Conservation (phyloP, 495 filamentous ascomycete species). For the Penicillium coffeae region DNA sequence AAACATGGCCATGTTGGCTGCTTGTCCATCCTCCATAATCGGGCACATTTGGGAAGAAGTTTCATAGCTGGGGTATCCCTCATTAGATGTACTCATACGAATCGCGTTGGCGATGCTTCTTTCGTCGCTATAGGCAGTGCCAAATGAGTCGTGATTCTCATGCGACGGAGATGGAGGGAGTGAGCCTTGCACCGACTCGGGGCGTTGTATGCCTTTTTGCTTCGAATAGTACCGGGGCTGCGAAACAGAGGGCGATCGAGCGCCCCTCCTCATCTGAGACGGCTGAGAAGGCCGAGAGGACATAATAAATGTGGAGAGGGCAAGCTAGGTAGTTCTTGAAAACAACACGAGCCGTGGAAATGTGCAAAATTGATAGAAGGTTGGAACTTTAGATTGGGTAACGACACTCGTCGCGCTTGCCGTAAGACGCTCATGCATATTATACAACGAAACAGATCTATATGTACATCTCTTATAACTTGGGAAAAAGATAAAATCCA, state of each 20-base stretch:
- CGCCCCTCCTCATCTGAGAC: not conserved
- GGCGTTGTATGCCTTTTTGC: constrained; percentile 6
- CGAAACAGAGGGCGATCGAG: constrained; percentile 1
- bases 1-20: constrained; percentile 34
- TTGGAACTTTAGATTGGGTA: not conserved
- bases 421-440: constrained; percentile 16
- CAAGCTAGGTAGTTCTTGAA: not conserved
- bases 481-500: constrained; percentile 12
- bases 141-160: constrained; percentile 28
- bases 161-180: constrained; percentile 12
- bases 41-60: constrained; percentile 10
- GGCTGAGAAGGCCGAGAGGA: not conserved
- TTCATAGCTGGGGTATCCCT: constrained; percentile 10
- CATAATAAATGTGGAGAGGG: constrained; percentile 10
- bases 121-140: constrained; percentile 36
- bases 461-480: constrained; percentile 21
- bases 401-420: constrained; percentile 20
- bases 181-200: constrained; percentile 9
- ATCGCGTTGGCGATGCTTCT: constrained; percentile 43
- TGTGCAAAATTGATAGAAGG: not conserved
- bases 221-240: constrained; percentile 7
- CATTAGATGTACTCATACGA: constrained; percentile 20
- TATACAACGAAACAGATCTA: constrained; percentile 19
- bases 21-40: constrained; percentile 24
- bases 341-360: too few species aligned